A percentile compares a stretch with the other conserved stretches of the same genome.
Evolutionary conservation across 78 protist species (phyloP).

Genomic region (Emiliania huxleyi): DNA sequence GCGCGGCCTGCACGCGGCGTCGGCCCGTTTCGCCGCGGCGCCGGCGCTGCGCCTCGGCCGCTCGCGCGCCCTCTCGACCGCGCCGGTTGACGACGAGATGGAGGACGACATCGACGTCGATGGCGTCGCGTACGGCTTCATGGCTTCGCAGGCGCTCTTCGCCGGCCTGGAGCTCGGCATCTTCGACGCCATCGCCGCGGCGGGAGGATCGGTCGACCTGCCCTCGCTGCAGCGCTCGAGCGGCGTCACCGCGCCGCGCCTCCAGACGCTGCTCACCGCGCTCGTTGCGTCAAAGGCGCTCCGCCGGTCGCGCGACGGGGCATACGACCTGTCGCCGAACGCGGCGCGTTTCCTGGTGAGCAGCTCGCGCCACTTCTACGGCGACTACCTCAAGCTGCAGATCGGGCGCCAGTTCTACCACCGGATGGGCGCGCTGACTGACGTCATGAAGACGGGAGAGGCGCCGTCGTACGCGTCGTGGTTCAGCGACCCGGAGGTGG

Average conservation of each 20-base stretch:
- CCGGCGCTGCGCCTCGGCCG: too few relatives aligned
- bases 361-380: conserved; percentile 20
- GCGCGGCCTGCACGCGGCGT: too few relatives aligned
- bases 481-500: conserved; percentile 41
- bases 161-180: conserved; percentile 7
- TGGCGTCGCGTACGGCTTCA: conserved; percentile 36
- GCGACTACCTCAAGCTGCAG: conserved; percentile 35
- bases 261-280: conserved; percentile 41
- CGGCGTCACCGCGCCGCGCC: conserved; percentile 4
- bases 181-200: conserved; percentile 12
- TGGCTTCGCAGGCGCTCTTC: conserved; percentile 47
- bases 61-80: too few relatives aligned
- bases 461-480: conserved; percentile 44
- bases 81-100: too few relatives aligned
- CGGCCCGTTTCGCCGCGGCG: too few relatives aligned
- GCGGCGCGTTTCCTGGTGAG: background rate
- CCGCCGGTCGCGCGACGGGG: background rate
- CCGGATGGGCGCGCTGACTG: conserved; percentile 23
- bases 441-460: conserved; percentile 31
- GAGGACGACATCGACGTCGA: conserved; percentile 35
- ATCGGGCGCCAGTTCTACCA: conserved; percentile 49
- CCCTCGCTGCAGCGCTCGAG: background rate
- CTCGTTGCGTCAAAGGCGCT: background rate
- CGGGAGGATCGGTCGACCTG: background rate
- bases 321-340: background rate